Percentiles rank a stretch among this genome's conserved stretches.
These are phyloP conservation scores for Salix suchowensis DNA, from an alignment of 345 rosid genomes.

Conservation along the genomic window DNA sequence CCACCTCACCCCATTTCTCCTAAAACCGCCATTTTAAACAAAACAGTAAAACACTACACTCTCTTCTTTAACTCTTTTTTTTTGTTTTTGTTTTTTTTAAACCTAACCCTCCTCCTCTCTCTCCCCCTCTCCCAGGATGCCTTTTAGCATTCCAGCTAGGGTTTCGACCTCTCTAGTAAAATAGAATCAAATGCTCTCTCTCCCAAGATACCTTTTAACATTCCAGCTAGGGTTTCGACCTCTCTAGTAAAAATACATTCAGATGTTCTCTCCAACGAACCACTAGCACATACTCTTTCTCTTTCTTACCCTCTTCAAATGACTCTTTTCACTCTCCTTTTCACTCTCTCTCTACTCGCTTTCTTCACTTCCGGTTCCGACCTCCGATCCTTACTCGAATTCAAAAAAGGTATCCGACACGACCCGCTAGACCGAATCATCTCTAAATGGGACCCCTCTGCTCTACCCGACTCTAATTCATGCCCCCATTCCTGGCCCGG, in stretches of 20 bases:
- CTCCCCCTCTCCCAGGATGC: not conserved
- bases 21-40: constrained; percentile 37
- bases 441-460: constrained; percentile 42
- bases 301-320: not conserved
- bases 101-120: not conserved
- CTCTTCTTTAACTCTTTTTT: not conserved
- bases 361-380: constrained; percentile 31
- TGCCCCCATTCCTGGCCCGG: constrained; percentile 70
- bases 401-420: constrained; percentile 68
- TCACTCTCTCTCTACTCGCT: not conserved
- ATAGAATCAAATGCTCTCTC: not conserved
- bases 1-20: constrained; percentile 6
- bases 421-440: constrained; percentile 40
- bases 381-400: constrained; percentile 68
- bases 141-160: not conserved
- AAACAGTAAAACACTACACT: not conserved
- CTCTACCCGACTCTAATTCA: constrained; percentile 25
- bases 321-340: not conserved
- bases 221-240: not conserved
- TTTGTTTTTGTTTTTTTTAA: too few species aligned
- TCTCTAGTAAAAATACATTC: not conserved
- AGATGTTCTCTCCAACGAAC: not conserved
- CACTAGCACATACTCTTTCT: not conserved
- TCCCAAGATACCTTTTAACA: not conserved
- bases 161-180: not conserved